A percentile compares a stretch with the other conserved stretches of the same genome.
Evolutionary conservation across 2,329 filamentous ascomycete species (phyloP).

Genomic region (Calonectria leucothoes): DNA sequence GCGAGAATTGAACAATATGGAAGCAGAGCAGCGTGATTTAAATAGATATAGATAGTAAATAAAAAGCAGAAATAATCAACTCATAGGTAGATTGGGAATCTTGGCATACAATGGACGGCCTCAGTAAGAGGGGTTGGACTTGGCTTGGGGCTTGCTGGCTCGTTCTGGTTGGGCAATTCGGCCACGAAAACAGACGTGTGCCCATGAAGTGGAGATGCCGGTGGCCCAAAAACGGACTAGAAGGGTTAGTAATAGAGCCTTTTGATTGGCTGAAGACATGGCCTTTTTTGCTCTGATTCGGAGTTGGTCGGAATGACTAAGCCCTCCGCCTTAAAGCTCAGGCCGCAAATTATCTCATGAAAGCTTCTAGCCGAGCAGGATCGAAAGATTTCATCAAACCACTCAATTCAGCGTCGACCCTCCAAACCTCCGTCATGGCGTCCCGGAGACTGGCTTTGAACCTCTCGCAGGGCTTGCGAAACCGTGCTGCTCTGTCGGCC

Average conservation of each 20-base stretch:
- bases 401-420: constrained; percentile 63
- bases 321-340: constrained; percentile 52
- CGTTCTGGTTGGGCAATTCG: constrained; percentile 14
- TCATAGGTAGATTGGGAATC: not conserved
- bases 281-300: constrained; percentile 46
- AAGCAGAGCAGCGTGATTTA: not conserved
- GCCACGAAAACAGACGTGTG: constrained; percentile 35
- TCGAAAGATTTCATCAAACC: constrained; percentile 66
- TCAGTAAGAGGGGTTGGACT: constrained; percentile 2
- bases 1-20: not conserved
- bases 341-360: constrained; percentile 57
- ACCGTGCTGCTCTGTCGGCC: constrained; percentile 84
- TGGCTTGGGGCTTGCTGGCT: constrained; percentile 16
- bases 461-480: constrained; percentile 90
- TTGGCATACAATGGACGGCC: not conserved
- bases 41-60: not conserved
- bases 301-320: constrained; percentile 57
- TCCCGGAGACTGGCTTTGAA: constrained; percentile 97
- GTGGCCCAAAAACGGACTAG: constrained; percentile 38
- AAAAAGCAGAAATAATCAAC: not conserved
- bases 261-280: constrained; percentile 48
- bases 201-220: constrained; percentile 27
- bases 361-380: constrained; percentile 59
- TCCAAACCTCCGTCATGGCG: constrained; percentile 79
- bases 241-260: constrained; percentile 46